Evolutionary conservation across 1,284 basidiomycete genomes (phyloP).

Genomic region (Ustilago hordei): DNA sequence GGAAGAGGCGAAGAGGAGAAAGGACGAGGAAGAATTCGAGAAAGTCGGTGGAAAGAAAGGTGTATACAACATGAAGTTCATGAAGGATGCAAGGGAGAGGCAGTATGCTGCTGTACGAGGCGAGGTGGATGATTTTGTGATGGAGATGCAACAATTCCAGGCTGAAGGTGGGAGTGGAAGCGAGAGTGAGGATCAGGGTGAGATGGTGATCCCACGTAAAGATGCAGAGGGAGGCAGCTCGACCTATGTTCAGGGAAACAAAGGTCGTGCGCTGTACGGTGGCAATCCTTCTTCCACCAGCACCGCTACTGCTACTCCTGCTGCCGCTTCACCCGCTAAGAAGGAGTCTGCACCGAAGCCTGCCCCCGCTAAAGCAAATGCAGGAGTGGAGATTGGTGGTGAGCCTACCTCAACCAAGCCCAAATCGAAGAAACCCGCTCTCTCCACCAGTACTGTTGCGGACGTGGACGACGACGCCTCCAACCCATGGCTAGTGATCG

Average conservation of each 20-base stretch:
- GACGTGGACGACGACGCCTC: conserved; percentile 14
- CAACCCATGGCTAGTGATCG: conserved; percentile 54
- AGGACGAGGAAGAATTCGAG: conserved; percentile 48
- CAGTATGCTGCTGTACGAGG: conserved; percentile 50
- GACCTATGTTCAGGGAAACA: conserved; percentile 40
- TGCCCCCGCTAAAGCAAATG: background rate
- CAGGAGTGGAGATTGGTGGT: conserved; percentile 25
- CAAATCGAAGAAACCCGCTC: conserved; percentile 2
- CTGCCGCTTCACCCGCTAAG: background rate
- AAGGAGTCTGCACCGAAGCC: background rate
- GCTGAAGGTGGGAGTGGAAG: conserved; percentile 19
- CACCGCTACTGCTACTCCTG: background rate
- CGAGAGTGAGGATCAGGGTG: conserved; percentile 21
- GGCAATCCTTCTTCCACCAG: conserved; percentile 8
- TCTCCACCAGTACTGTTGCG: background rate
- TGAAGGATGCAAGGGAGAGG: conserved; percentile 66
- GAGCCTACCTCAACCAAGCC: conserved; percentile 16
- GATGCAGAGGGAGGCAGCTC: conserved; percentile 12
- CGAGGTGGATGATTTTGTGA: conserved; percentile 56
- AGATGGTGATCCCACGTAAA: conserved; percentile 18
- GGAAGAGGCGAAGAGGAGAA: conserved; percentile 33
- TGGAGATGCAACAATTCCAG: conserved; percentile 36
- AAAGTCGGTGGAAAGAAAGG: conserved; percentile 55
- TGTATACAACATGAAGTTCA: conserved; percentile 69
- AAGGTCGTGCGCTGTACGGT: conserved; percentile 59